phyloP scores from a whole-genome alignment of 164 flowering plant genomes.

The Magnolia changhungtana region DNA sequence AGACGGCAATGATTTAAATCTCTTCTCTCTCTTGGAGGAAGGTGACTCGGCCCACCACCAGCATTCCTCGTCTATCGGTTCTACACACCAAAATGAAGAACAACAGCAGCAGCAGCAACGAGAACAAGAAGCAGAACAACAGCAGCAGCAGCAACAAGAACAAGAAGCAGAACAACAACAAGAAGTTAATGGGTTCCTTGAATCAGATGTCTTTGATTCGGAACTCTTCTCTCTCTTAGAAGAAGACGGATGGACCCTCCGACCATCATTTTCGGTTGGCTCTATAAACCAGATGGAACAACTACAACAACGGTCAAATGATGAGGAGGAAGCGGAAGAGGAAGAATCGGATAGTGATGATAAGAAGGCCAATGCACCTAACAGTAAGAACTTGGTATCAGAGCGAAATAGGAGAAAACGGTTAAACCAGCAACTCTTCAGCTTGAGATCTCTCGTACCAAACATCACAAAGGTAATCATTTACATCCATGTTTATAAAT shows the following conservation, averaged over 20 bases:
- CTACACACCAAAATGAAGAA: too few relatives aligned
- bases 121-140: too few relatives aligned
- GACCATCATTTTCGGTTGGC: not conserved
- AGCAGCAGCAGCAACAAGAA: too few relatives aligned
- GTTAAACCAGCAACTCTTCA: slow-evolving; percentile 21
- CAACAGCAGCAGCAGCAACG: too few relatives aligned
- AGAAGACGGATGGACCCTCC: not conserved
- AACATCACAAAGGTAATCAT: slow-evolving; percentile 26
- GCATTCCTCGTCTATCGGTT: too few relatives aligned
- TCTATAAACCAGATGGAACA: not conserved
- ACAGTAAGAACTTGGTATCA: slow-evolving; percentile 24
- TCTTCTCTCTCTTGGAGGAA: not conserved
- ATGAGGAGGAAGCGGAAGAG: not conserved
- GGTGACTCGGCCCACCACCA: not conserved
- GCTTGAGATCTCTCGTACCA: slow-evolving; percentile 28
- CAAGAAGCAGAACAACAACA: too few relatives aligned
- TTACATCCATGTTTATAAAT: too few relatives aligned
- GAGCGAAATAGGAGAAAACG: slow-evolving; percentile 32
- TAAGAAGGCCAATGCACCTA: slow-evolving; percentile 4
- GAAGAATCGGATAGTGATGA: slow-evolving; percentile 9
- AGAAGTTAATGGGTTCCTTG: too few relatives aligned
- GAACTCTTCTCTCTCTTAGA: too few relatives aligned
- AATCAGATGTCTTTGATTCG: too few relatives aligned
- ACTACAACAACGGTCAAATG: not conserved
- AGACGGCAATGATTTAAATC: not conserved